Evolutionary conservation across 139 green algal genomes (phyloP).

Genomic region (Chlorella sp.): DNA sequence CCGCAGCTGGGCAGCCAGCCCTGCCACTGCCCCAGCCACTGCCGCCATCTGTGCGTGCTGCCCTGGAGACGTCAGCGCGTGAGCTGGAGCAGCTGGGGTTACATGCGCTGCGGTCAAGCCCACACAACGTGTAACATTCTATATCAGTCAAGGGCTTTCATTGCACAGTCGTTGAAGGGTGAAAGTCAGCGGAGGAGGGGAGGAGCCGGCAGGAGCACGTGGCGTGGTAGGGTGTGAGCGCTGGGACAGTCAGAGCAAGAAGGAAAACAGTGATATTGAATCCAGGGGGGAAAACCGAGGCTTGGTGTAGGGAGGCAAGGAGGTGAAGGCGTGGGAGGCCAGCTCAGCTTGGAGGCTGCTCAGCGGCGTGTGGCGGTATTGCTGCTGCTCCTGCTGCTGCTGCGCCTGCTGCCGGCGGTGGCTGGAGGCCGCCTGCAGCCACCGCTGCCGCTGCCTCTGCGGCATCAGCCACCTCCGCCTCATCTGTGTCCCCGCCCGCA

Average conservation of each 20-base stretch:
- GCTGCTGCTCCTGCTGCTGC: neutral
- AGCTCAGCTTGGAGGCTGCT: neutral
- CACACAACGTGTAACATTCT: too few species aligned
- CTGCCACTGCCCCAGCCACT: neutral
- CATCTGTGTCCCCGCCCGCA: neutral
- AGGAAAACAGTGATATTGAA: too few species aligned
- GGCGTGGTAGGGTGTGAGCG: too few species aligned
- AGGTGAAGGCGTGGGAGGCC: neutral
- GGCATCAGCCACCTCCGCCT: neutral
- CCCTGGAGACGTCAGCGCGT: neutral
- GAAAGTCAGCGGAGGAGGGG: too few species aligned
- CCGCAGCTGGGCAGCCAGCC: neutral
- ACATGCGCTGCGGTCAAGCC: neutral
- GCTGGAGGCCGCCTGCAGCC: neutral
- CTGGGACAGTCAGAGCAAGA: too few species aligned
- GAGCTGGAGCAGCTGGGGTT: constrained; percentile 1
- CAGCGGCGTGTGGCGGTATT: too few species aligned
- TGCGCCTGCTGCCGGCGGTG: neutral
- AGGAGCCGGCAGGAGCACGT: too few species aligned
- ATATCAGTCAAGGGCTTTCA: too few species aligned
- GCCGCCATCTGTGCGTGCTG: neutral
- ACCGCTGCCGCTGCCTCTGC: neutral
- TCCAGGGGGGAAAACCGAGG: too few species aligned
- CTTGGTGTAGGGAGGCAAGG: too few species aligned
- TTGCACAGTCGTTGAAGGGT: too few species aligned